Evolutionary conservation across 1,284 basidiomycete species (phyloP).

Genomic region (Cutaneotrichosporon cutaneum): DNA sequence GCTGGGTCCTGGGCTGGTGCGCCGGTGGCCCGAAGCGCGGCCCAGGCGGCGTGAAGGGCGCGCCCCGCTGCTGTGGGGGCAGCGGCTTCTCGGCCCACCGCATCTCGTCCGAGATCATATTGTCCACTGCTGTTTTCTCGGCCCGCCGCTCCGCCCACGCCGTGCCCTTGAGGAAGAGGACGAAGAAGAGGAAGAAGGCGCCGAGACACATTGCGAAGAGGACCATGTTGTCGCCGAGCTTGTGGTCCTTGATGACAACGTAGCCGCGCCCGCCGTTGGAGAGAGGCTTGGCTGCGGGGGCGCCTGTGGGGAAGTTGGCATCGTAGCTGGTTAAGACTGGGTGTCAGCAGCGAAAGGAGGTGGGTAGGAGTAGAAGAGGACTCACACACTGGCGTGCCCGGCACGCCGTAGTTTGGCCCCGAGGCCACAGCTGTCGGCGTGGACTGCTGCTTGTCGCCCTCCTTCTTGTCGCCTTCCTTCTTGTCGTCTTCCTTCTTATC

Average conservation of each 20-base stretch:
- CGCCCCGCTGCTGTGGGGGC: not conserved
- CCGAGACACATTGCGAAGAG: conserved; percentile 27
- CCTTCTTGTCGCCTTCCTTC: not conserved
- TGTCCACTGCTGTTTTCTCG: not conserved
- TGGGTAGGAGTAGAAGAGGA: not conserved
- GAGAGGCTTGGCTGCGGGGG: not conserved
- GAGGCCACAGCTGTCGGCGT: not conserved
- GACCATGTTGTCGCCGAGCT: conserved; percentile 33
- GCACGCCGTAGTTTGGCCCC: not conserved
- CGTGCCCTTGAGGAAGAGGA: not conserved
- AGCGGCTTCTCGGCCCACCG: conserved; percentile 8
- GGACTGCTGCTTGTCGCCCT: not conserved
- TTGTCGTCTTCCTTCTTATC: not conserved
- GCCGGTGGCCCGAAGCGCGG: not conserved
- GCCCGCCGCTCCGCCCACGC: not conserved
- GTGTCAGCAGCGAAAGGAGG: not conserved
- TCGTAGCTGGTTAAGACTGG: conserved; percentile 36
- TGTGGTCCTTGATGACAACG: conserved; percentile 28
- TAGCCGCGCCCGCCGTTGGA: conserved; percentile 24
- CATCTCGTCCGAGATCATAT: conserved; percentile 11
- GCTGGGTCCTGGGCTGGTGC: not conserved
- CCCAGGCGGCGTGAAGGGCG: not conserved
- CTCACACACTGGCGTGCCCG: not conserved
- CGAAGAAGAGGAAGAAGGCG: conserved; percentile 20
- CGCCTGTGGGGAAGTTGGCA: conserved; percentile 31